Evolutionary conservation across 371 early-diverging fungal genomes (phyloP), one percentile per base, ranked within the genome.

Genomic region (Mortierella sp.): DNA sequence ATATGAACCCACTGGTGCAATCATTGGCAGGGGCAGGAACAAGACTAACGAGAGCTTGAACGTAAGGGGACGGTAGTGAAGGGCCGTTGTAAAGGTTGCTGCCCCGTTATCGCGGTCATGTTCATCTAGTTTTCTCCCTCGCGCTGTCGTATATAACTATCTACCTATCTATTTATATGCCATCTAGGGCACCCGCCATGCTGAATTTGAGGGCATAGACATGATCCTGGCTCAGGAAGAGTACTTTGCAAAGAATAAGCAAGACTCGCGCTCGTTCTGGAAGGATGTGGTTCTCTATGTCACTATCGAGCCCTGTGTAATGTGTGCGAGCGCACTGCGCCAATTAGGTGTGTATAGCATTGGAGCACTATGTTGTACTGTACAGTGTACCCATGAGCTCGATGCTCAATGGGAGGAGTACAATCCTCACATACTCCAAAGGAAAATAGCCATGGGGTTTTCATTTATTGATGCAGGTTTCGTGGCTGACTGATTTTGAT

Each of bases 251-350:
- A 70, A 54, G 60, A 71, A 75, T 10, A 72, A 77, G 56, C 72
- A 80, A 49, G 72, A 80, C 58, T 56, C 71, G 51, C 75, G 24
- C 71, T 76, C 11, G 83, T 95, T 10, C 95, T 97, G 80, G 63
- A 78, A 35, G 65, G 90, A 48, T 89, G 93, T 68, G 93, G 94
- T 79, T 87, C 72, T 99, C 43, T 99, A 98, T 88, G 98, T 99
- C 16, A 99, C 99, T 1, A 98, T 99, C 1, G 99, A 99, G 89
- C 99, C 99, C 4, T 99, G 99, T 88, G 92, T 99, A 5, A 99
- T 99, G 99, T 99, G 99, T 80, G 97, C 98, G 5, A 93, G 97
- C 58, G 98, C 99, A 7, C 84, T 99, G 75, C 89, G 98, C 38
- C 95, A 95, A 74, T 77, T 94, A 29, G 92, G 93, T 92, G 89